phyloP scores from a whole-genome alignment of 2,329 filamentous ascomycete species.

The Fusarium sp. region DNA sequence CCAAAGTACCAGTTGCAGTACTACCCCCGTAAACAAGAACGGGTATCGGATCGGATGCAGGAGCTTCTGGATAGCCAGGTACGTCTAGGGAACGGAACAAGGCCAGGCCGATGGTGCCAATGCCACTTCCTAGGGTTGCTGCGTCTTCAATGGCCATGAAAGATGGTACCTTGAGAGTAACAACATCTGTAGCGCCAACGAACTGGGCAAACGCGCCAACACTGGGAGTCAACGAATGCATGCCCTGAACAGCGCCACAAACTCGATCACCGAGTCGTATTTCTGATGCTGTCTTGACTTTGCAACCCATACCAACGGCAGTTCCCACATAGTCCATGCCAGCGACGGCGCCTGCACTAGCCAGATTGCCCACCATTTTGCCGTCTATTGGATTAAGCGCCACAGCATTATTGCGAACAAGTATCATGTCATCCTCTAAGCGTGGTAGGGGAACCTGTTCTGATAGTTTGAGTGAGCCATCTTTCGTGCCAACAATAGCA shows the following conservation, averaged over 20 bases:
- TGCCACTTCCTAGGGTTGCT: constrained; percentile 57
- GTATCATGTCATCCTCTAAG: too few species aligned
- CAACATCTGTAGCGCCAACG: constrained; percentile 53
- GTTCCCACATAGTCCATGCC: too few species aligned
- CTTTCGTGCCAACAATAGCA: too few species aligned
- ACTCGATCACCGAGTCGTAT: too few species aligned
- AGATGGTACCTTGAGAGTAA: constrained; percentile 59
- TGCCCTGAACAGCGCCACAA: background rate
- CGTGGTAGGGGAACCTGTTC: too few species aligned
- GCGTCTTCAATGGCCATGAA: constrained; percentile 57
- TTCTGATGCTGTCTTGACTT: too few species aligned
- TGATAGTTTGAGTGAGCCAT: too few species aligned
- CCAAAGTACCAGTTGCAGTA: constrained; percentile 10
- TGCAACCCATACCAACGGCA: too few species aligned
- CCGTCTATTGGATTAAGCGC: too few species aligned
- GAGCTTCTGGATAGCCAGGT: background rate
- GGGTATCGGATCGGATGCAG: background rate
- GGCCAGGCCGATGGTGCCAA: constrained; percentile 59
- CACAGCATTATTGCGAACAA: too few species aligned
- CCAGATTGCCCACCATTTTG: too few species aligned
- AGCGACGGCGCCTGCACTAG: too few species aligned
- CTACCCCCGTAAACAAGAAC: constrained; percentile 24
- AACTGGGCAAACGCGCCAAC: constrained; percentile 58
- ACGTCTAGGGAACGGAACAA: constrained; percentile 59
- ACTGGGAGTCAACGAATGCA: background rate